Base-by-base conservation (phyloP, 1,284 basidiomycete species). In the Malassezia pachydermatis region DNA sequence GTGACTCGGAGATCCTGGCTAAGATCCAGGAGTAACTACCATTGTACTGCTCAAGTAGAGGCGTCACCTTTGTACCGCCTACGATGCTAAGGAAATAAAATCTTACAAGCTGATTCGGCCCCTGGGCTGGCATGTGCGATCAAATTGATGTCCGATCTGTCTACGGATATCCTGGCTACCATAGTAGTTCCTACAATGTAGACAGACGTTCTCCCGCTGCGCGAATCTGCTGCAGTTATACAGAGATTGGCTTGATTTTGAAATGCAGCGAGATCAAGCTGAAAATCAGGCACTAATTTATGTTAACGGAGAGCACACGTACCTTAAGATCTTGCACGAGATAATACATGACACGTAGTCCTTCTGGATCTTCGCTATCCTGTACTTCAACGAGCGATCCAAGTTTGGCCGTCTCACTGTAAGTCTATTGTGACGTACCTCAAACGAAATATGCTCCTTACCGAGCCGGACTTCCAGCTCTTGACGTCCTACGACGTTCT, bases 311-410 rank as follows among this genome's bases (percentile, higher is more conserved):
- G 5, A 10, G n/a, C 17, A 6, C n/a, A 36, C 59, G 24, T 40
- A 86, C 92, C 79, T 88, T 90, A 63, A 98, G 77, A 73, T 98
- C 94, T 74, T 98, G 92, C 5, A 98, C 86, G 23, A 98, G 80
- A 70, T 98, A 98, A 75, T 98, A 98, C 75, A 98, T 96, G 39
- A 96, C 89, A n/a, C 92, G 81, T 32, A 98, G 78, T 0, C 92
- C 92, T 70, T 98, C 92, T 0, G 94, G 90, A 70, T 98, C 94
- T 62, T 94, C 86, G 54, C 87, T 90, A 64, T 95, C 89, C 65
- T 92, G 87, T 36, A 98, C 90, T 62, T 98, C 92, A 34, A 92
- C 87, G 36, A 98, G 75, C 9, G 89, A 88, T 17, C 92, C 92
- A 40, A 98, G 90, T 78, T 98, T 98, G 30, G 90, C 88, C 7